These are phyloP conservation scores for Cucumis sativus DNA, from an alignment of 306 rosid genomes.

Conservation along the genomic window DNA sequence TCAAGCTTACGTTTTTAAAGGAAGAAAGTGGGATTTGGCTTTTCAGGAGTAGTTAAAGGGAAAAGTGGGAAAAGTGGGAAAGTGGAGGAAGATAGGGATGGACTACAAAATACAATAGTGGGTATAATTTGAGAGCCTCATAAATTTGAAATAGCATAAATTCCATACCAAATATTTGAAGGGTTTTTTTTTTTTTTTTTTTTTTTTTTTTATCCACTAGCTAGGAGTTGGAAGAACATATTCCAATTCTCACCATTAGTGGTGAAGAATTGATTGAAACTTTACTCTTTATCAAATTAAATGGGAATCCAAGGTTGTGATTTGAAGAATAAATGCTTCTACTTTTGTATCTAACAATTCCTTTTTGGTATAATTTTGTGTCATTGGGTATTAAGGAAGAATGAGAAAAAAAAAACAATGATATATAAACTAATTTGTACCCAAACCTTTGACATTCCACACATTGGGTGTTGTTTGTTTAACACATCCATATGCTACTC, in stretches of 20 bases:
- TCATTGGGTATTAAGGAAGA: neutral
- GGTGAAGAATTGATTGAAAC: neutral
- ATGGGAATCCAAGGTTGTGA: neutral
- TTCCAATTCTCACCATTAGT: slow-evolving; percentile 6
- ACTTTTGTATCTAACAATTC: neutral
- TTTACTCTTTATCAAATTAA: neutral
- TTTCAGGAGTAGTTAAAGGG: neutral
- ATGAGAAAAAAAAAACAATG: no score
- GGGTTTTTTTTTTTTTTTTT: neutral
- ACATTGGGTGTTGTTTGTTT: neutral
- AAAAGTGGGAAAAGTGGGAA: neutral
- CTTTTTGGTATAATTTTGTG: neutral
- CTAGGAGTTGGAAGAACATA: neutral
- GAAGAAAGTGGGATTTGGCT: neutral
- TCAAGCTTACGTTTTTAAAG: neutral
- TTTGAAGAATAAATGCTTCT: neutral
- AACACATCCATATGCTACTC: neutral
- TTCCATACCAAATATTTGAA: neutral
- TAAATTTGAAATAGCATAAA: neutral
- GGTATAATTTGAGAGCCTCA: neutral
- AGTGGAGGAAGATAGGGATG: neutral
- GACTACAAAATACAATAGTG: neutral
- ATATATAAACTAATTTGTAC: neutral
- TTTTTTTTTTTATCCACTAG: neutral
- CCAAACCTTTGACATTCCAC: neutral